Percentiles rank a stretch among this genome's conserved stretches.
Evolutionary conservation across 805 yeast species (phyloP).

Genomic region (Wickerhamomyces mucosus): DNA sequence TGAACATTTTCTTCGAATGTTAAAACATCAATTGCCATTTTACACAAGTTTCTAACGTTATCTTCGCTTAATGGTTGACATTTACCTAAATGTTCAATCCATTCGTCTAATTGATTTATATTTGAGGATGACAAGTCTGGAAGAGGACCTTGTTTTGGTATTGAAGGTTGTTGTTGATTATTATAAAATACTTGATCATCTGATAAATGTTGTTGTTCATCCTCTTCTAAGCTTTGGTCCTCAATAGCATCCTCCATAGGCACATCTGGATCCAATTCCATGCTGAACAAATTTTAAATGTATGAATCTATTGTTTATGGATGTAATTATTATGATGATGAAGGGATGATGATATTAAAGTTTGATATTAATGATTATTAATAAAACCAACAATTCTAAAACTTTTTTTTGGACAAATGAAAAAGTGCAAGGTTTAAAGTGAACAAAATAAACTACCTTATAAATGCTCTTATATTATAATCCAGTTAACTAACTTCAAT

Average conservation of each 20-base stretch:
- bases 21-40: conserved; percentile 84
- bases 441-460: too few species aligned
- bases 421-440: too few species aligned
- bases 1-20: conserved; percentile 92
- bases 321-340: too few species aligned
- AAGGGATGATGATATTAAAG: too few species aligned
- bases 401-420: too few species aligned
- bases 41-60: conserved; percentile 72
- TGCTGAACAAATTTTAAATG: too few species aligned
- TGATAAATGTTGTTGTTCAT: conserved; percentile 18
- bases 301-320: too few species aligned
- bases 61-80: conserved; percentile 79
- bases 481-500: too few species aligned
- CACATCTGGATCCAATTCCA: conserved; percentile 75
- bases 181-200: conserved; percentile 27
- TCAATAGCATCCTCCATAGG: conserved; percentile 72
- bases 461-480: too few species aligned
- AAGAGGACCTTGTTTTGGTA: conserved; percentile 27
- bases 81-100: conserved; percentile 72
- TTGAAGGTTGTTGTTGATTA: conserved; percentile 23
- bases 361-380: too few species aligned
- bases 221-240: conserved; percentile 26
- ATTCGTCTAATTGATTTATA: conserved; percentile 67
- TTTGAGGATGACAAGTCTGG: conserved; percentile 32
- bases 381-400: too few species aligned